Evolutionary conservation across 2,329 filamentous ascomycete genomes (phyloP).

Genomic region (Alternaria postmessia): DNA sequence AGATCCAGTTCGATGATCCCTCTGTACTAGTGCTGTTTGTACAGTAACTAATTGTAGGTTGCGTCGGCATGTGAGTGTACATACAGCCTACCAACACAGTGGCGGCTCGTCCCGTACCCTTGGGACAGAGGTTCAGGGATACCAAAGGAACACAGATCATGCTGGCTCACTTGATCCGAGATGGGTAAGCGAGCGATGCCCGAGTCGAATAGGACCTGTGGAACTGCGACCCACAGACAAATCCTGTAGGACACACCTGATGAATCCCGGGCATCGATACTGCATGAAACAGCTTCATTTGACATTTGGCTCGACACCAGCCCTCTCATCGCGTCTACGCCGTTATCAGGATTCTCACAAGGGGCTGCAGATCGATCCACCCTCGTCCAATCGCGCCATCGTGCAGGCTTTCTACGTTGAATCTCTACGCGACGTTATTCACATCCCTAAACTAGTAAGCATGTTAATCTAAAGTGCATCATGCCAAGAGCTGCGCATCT

Average conservation of each 20-base stretch:
- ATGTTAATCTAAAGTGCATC: constrained; percentile 39
- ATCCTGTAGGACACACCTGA: constrained; percentile 4
- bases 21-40: not conserved
- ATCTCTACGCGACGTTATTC: constrained; percentile 24
- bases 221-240: constrained; percentile 13
- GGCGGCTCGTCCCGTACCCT: constrained; percentile 35
- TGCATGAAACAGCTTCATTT: constrained; percentile 24
- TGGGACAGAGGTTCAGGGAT: constrained; percentile 21
- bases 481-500: constrained; percentile 37
- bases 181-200: constrained; percentile 24
- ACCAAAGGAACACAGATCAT: constrained; percentile 21
- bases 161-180: constrained; percentile 21
- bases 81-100: constrained; percentile 6
- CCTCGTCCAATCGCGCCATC: constrained; percentile 26
- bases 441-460: constrained; percentile 47
- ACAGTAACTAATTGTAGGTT: constrained; percentile 6
- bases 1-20: not conserved
- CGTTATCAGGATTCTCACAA: constrained; percentile 24
- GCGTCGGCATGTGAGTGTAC: not conserved
- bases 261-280: constrained; percentile 8
- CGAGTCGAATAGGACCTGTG: constrained; percentile 24
- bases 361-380: constrained; percentile 30
- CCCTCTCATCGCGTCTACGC: constrained; percentile 21
- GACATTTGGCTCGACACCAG: constrained; percentile 13
- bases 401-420: constrained; percentile 23